phyloP scores from a whole-genome alignment of 2,329 filamentous ascomycete genomes.

The Pochonia chlamydosporia region DNA sequence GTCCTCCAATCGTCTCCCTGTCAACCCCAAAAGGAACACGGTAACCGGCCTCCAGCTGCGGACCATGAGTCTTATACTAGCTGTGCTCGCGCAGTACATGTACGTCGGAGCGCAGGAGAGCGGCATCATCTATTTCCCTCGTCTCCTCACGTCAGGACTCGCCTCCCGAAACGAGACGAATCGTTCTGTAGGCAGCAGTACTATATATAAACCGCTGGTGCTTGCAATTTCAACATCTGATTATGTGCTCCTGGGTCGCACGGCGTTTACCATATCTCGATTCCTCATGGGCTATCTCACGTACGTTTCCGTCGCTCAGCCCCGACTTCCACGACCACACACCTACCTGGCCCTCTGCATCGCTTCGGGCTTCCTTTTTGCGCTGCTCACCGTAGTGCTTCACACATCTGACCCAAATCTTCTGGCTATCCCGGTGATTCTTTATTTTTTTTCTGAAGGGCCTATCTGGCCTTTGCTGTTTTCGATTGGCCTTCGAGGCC shows the following conservation, averaged over 20 bases:
- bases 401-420: conserved; percentile 39
- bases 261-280: conserved; percentile 66
- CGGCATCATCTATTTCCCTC: conserved; percentile 54
- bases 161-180: conserved; percentile 25
- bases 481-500: conserved; percentile 70
- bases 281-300: conserved; percentile 63
- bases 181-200: conserved; percentile 19
- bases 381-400: conserved; percentile 41
- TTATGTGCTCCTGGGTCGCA: conserved; percentile 67
- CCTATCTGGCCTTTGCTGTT: conserved; percentile 81
- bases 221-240: conserved; percentile 53
- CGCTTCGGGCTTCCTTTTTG: conserved; percentile 52
- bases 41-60: conserved; percentile 47
- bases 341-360: conserved; percentile 63
- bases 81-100: conserved; percentile 69
- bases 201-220: conserved; percentile 31
- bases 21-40: conserved; percentile 42
- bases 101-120: conserved; percentile 72
- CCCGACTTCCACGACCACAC: conserved; percentile 56
- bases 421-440: conserved; percentile 53
- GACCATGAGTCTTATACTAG: conserved; percentile 58
- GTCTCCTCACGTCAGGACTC: conserved; percentile 41
- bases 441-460: conserved; percentile 77
- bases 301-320: conserved; percentile 43
- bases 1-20: conserved; percentile 44